Conservation (phyloP, 2,329 filamentous ascomycete species). For the Fusarium sublunatum region DNA sequence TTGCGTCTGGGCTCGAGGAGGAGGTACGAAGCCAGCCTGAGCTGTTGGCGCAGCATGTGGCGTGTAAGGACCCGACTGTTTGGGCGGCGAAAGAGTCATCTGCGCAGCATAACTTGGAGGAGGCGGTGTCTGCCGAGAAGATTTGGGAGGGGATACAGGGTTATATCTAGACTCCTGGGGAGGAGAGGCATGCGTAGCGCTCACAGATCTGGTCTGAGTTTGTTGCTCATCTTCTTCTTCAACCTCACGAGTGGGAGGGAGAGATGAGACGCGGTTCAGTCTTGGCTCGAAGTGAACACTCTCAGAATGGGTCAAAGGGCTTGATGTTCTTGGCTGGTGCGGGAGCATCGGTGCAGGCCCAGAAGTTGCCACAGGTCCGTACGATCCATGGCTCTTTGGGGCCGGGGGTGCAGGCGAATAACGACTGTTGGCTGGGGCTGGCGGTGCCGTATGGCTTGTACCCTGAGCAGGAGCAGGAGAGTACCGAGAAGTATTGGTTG, state of each 20-base stretch:
- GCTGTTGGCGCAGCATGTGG: conserved; percentile 53
- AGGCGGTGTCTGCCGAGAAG: conserved; percentile 61
- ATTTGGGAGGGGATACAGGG: conserved; percentile 49
- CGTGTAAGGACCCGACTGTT: conserved; percentile 63
- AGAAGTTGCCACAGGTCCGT: conserved; percentile 50
- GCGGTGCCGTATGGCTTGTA: conserved; percentile 47
- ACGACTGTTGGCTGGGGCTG: conserved; percentile 58
- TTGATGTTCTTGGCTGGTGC: conserved; percentile 73
- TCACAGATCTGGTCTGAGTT: conserved; percentile 43
- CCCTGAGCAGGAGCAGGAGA: conserved; percentile 66
- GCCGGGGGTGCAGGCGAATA: conserved; percentile 64
- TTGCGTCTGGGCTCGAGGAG: conserved; percentile 70
- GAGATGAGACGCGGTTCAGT: conserved; percentile 65
- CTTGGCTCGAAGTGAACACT: conserved; percentile 67
- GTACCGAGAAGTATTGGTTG: conserved; percentile 62
- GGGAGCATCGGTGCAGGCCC: conserved; percentile 61
- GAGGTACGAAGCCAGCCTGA: conserved; percentile 62
- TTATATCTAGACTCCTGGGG: conserved; percentile 54
- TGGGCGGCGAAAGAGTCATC: conserved; percentile 65
- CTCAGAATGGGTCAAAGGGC: conserved; percentile 73
- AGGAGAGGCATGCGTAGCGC: conserved; percentile 42
- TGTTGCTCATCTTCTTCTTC: conserved; percentile 65
- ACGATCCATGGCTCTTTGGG: conserved; percentile 58
- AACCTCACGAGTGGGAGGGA: conserved; percentile 71
- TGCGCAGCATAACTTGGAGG: conserved; percentile 56